These are phyloP conservation scores for Hypholoma sublateritium DNA, from an alignment of 768 basidiomycete genomes.

Conservation along the genomic window DNA sequence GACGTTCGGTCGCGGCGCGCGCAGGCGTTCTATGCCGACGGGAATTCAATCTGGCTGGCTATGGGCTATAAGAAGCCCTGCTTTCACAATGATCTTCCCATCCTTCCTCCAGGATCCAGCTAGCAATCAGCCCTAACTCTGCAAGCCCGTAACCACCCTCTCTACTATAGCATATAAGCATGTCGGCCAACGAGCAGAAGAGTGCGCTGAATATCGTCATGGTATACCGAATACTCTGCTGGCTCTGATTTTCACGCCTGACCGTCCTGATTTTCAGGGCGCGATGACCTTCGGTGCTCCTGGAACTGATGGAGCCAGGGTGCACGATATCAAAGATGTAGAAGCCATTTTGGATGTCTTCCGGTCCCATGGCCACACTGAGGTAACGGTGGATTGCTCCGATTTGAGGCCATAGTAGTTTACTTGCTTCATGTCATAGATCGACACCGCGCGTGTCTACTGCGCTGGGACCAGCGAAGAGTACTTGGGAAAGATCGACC, in stretches of 20 bases:
- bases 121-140: too few species aligned
- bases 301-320: slow-evolving; percentile 48
- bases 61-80: too few species aligned
- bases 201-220: slow-evolving; percentile 51
- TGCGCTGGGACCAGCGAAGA: slow-evolving; percentile 56
- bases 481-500: slow-evolving; percentile 50
- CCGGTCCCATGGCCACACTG: slow-evolving; percentile 53
- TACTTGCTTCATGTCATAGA: slow-evolving; percentile 26
- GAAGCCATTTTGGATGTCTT: slow-evolving; percentile 56
- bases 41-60: too few species aligned
- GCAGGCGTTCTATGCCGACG: too few species aligned
- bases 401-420: not conserved
- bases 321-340: slow-evolving; percentile 47
- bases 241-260: not conserved
- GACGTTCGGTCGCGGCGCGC: too few species aligned
- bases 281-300: slow-evolving; percentile 55
- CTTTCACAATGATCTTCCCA: too few species aligned
- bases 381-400: slow-evolving; percentile 24
- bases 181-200: slow-evolving; percentile 30
- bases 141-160: too few species aligned
- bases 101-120: too few species aligned
- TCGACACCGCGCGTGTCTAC: slow-evolving; percentile 55
- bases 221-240: slow-evolving; percentile 26
- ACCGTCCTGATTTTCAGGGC: slow-evolving; percentile 32
- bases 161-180: slow-evolving; percentile 5